Percentiles rank a stretch among this genome's conserved stretches.
Evolutionary conservation across 192 early-diverging fungal genomes (phyloP).

Genomic region (Linnemannia exigua): DNA sequence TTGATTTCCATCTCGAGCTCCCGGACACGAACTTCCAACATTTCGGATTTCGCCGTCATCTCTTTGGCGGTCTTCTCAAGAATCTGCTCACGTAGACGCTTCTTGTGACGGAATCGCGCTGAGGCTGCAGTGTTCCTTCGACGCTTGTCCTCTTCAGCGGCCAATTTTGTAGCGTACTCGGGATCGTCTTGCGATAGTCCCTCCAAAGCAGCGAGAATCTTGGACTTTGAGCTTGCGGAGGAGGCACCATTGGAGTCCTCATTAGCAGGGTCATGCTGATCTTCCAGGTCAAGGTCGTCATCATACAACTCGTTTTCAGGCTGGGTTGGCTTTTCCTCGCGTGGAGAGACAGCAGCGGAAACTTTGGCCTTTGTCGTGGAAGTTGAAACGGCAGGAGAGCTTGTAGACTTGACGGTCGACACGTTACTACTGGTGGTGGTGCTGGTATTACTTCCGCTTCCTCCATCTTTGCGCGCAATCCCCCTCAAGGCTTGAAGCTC

Average conservation of each 20-base stretch:
- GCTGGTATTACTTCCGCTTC: background rate
- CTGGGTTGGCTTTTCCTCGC: conserved; percentile 8
- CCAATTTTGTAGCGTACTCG: conserved; percentile 34
- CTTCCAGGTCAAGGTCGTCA: conserved; percentile 18
- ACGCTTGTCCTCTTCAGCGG: conserved; percentile 89
- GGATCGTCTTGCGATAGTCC: conserved; percentile 25
- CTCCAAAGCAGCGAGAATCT: background rate
- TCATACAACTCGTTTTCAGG: conserved; percentile 21
- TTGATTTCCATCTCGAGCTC: conserved; percentile 95
- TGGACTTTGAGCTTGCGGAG: background rate
- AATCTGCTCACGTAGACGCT: conserved; percentile 91
- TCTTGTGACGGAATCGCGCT: conserved; percentile 95
- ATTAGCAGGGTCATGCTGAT: background rate
- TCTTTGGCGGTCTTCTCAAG: conserved; percentile 87
- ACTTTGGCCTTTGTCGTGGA: background rate
- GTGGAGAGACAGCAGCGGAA: background rate
- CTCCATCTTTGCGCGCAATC: conserved; percentile 15
- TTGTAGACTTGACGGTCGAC: background rate
- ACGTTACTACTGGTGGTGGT: background rate
- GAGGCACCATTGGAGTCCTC: background rate
- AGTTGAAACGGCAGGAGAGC: background rate
- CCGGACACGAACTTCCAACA: conserved; percentile 81
- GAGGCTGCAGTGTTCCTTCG: conserved; percentile 96
- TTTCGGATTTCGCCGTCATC: conserved; percentile 81
- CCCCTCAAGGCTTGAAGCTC: conserved; percentile 11